These are phyloP conservation scores for Physcomitrellopsis africana DNA, from an alignment of 225 moss, liverwort and hornwort genomes.

Conservation along the genomic window DNA sequence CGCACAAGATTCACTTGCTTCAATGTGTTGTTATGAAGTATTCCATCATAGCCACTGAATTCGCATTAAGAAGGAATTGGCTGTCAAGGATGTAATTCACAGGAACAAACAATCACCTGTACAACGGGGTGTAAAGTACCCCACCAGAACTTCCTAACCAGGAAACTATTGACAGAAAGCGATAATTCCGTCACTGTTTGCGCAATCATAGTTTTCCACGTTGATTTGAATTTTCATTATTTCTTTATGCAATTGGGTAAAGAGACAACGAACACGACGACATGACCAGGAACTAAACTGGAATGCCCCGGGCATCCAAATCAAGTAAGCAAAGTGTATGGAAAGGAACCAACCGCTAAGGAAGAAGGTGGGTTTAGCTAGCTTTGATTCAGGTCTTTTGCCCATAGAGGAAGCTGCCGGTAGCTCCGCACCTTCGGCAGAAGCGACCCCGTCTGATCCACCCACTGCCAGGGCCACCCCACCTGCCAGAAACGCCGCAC, in stretches of 20 bases:
- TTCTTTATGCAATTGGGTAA: not conserved
- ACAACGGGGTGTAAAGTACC: not conserved
- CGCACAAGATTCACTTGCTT: not conserved
- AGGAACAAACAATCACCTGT: not conserved
- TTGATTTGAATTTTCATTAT: not conserved
- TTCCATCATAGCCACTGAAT: not conserved
- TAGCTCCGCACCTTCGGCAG: conserved; percentile 31
- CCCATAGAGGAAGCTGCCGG: conserved; percentile 43
- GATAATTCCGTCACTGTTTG: conserved; percentile 1
- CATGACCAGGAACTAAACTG: no score
- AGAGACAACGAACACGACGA: not conserved
- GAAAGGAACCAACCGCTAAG: conserved; percentile 32
- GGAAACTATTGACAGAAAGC: not conserved
- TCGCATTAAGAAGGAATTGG: not conserved
- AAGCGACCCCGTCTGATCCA: conserved; percentile 23
- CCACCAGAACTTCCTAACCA: not conserved
- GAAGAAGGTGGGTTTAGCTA: conserved; percentile 39
- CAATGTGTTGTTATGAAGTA: not conserved
- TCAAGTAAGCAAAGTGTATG: not conserved
- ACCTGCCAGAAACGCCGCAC: conserved; percentile 22
- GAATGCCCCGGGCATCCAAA: not conserved
- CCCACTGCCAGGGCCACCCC: conserved; percentile 24
- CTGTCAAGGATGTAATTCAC: not conserved
- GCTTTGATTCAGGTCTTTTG: conserved; percentile 27
- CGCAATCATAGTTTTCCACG: not conserved